Base-by-base conservation (phyloP, 164 flowering plant species). In the Tinospora cordifolia region DNA sequence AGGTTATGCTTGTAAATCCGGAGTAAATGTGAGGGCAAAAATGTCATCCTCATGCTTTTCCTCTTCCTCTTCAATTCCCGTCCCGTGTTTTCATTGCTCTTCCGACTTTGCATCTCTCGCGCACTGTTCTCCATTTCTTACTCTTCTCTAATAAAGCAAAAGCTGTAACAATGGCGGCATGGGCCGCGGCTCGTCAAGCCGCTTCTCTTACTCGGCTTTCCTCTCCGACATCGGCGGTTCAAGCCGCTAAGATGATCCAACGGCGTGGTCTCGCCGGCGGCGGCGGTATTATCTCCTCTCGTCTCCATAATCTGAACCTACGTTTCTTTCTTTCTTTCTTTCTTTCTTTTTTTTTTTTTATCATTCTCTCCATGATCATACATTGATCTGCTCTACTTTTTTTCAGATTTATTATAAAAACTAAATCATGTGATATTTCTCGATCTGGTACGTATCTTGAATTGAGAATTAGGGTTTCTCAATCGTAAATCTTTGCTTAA, bases 191-290 rank as follows among this genome's bases (percentile, higher is more conserved):
- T 69, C 76, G 82, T 58, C 82, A 75, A 69, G 77, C 76, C 34
- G 63, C 80, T 7, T 69, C 72, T 57, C 80, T 80, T 3, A 46
- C 78, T 57, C 67, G 79, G 51, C 66, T 72, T 10, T 54, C 78
- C 57, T 41, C 77, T 58, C 69, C 79, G 13, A 11, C 69, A 17
- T 67, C 78, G 27, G 70, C 69, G 11, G 65, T 75, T 71, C 73
- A 74, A 65, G 65, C 80, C 19, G 19, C 74, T 30, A 72, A 78
- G 57, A 75, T 89, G 8, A 68, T 85, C 60, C 93, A 81, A n/a
- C 88, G 91, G 77, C 93, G 93, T 58, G 87, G 87, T 66, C 80
- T 87, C 38, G 82, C 90, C n/a, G 84, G 84, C 69, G 87, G 87
- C 51, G 85, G 83, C 67, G 90, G 91, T 86, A 76, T 30, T 13